Evolutionary conservation across 495 filamentous ascomycete genomes (phyloP), one percentile per base, ranked within the genome.

Genomic region (Neurospora pannonica): DNA sequence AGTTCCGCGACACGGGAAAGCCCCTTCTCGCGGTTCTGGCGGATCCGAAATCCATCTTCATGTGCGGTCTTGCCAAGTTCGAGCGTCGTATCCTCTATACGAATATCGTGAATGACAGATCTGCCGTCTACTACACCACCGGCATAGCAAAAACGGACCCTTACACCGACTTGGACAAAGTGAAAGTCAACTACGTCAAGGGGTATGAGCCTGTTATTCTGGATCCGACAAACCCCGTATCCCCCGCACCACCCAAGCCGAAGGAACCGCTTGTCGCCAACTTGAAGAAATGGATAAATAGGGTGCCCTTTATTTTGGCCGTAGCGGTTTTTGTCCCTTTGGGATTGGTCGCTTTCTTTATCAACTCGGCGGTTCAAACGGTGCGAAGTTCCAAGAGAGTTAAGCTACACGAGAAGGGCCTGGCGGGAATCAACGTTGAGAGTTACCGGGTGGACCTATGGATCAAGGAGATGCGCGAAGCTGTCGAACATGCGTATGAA

Each of bases 31-130:
- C 90, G 37, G 85, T 97, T 48, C 86, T 98, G 21, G 92, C 95
- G 13, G 95, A 97, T 74, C 91, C 91, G 5, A 87, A 91, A 28
- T 94, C 92, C 74, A 91, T 98, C 77, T 98, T 98, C 82, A 92
- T 97, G 73, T 86, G 88, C 42, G 96, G 90, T 4, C 86, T 98
- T 40, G 85, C 87, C 71, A 85, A 83, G 75, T 98, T 98, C 82
- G 87, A 89, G 75, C 86, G 91, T 38, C 90, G 90, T 38, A 89
- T 86, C 24, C 83, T 95, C 2, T 98, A 98, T 79, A 88, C 92
- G 11, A 98, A 98, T 77, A 86, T 95, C 69, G 82, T 92, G 74
- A 97, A 97, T 79, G 95, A 98, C 82, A 86, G 91, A 42, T 90
- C 88, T 36, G 92, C 91, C 4, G 86, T 89, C 5, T 96, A 91